Conservation (phyloP, 768 basidiomycete species). For the Collybiopsis luxurians region DNA sequence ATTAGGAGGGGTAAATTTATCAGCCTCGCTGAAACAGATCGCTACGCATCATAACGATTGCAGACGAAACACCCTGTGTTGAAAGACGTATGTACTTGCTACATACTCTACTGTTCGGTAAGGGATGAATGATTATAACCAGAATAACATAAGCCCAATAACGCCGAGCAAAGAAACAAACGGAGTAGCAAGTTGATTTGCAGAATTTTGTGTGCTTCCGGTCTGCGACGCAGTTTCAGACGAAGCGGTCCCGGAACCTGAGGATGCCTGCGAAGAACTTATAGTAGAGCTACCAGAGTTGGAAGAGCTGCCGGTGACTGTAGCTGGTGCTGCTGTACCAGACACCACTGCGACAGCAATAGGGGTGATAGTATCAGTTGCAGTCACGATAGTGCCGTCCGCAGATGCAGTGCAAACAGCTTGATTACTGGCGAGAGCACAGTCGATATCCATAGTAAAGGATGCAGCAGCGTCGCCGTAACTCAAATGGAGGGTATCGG, state of each 20-base stretch:
- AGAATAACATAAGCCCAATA: background rate
- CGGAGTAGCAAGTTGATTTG: background rate
- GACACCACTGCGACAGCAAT: conserved; percentile 25
- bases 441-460: conserved; percentile 19
- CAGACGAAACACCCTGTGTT: too few species aligned
- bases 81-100: too few species aligned
- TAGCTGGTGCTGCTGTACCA: background rate
- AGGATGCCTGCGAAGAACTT: too few species aligned
- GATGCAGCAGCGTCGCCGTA: conserved; percentile 21
- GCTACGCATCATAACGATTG: background rate
- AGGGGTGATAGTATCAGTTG: conserved; percentile 19
- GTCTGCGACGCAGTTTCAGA: background rate
- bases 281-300: too few species aligned
- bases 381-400: conserved; percentile 10
- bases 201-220: background rate
- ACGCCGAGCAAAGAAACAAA: background rate
- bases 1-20: too few species aligned
- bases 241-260: conserved; percentile 17
- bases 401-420: conserved; percentile 23
- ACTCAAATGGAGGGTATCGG: conserved; percentile 35
- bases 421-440: conserved; percentile 18
- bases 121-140: conserved; percentile 5
- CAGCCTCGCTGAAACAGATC: too few species aligned
- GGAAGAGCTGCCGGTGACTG: background rate
- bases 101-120: too few species aligned